Evolutionary conservation across 2,329 filamentous ascomycete genomes (phyloP).

Genomic region (Akanthomyces dipterigenus): DNA sequence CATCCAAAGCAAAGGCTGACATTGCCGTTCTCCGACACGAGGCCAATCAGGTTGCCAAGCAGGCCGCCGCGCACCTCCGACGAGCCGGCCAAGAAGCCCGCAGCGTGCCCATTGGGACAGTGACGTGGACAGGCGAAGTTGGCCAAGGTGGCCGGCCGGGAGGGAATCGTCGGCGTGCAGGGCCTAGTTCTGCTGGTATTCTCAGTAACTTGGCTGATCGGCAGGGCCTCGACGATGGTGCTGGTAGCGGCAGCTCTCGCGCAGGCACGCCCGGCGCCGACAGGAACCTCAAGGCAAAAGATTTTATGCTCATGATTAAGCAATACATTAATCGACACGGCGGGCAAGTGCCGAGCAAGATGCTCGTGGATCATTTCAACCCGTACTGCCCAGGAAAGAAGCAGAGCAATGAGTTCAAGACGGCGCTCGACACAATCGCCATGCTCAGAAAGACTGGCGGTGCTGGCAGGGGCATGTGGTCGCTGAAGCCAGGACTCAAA

Average conservation of each 20-base stretch:
- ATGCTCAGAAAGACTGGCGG: constrained; percentile 55
- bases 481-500: constrained; percentile 32
- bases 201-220: constrained; percentile 51
- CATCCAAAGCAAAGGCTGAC: constrained; percentile 65
- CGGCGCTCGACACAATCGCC: constrained; percentile 71
- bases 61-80: constrained; percentile 70
- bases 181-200: constrained; percentile 47
- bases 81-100: constrained; percentile 67
- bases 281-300: constrained; percentile 43
- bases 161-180: constrained; percentile 42
- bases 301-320: constrained; percentile 67
- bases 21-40: constrained; percentile 73
- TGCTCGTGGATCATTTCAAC: constrained; percentile 86
- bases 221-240: constrained; percentile 42
- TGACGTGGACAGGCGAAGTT: constrained; percentile 87
- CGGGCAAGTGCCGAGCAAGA: constrained; percentile 72
- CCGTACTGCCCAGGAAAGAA: constrained; percentile 59
- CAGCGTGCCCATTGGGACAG: constrained; percentile 69
- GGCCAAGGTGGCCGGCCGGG: constrained; percentile 70
- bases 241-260: constrained; percentile 39
- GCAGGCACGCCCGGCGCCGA: constrained; percentile 36
- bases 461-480: constrained; percentile 48
- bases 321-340: constrained; percentile 73
- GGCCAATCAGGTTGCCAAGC: constrained; percentile 69
- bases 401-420: constrained; percentile 73